These are phyloP conservation scores for Backusella morwellensis DNA, from an alignment of 192 early-diverging fungal genomes.

Conservation along the genomic window DNA sequence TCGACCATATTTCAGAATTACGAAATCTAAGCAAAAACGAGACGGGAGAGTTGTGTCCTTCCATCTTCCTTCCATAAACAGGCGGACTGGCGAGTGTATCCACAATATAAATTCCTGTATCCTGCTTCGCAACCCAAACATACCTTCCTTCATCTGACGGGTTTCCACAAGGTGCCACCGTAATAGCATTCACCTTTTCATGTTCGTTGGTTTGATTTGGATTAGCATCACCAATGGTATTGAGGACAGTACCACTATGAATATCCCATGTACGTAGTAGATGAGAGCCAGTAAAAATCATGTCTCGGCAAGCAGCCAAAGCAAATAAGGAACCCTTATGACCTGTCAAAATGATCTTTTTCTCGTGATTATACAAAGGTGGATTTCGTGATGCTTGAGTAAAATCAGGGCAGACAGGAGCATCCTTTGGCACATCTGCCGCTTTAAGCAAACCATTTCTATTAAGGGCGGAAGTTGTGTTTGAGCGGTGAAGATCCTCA, in stretches of 20 bases:
- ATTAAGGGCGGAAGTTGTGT: neutral
- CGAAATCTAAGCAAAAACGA: conserved; percentile 54
- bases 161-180: conserved; percentile 53
- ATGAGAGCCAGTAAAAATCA: conserved; percentile 45
- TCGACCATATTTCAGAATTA: conserved; percentile 60
- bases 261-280: conserved; percentile 44
- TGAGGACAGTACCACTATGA: conserved; percentile 42
- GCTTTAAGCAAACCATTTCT: neutral
- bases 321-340: conserved; percentile 42
- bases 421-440: neutral
- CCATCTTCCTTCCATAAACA: conserved; percentile 36
- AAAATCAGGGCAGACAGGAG: conserved; percentile 44
- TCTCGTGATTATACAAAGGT: conserved; percentile 47
- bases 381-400: conserved; percentile 54
- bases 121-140: conserved; percentile 64
- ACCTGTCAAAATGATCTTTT: conserved; percentile 29
- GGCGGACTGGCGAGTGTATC: conserved; percentile 36
- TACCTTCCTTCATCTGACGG: conserved; percentile 57
- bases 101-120: conserved; percentile 58
- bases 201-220: conserved; percentile 41
- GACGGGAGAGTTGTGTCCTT: conserved; percentile 47
- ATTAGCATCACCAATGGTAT: conserved; percentile 43
- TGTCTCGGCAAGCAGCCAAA: conserved; percentile 52
- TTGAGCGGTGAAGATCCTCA: neutral
- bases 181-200: conserved; percentile 29